Evolutionary conservation across 192 early-diverging fungal species (phyloP).

Genomic region (Backusella luteola): DNA sequence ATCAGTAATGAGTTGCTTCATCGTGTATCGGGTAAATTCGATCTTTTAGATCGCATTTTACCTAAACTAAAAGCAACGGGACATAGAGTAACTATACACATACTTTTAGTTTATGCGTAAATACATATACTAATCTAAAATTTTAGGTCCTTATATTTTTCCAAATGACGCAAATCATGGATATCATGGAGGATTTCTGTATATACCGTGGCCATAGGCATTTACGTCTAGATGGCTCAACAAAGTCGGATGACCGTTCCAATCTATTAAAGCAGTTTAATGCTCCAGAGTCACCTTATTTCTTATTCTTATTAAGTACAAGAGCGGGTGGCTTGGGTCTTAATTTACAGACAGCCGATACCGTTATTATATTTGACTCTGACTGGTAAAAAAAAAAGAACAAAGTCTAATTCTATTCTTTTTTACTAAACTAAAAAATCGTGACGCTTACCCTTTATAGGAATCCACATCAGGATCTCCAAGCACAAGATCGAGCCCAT

Average conservation of each 20-base stretch:
- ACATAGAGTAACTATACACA: conserved; percentile 67
- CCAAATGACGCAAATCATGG: conserved; percentile 89
- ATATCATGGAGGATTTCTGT: conserved; percentile 94
- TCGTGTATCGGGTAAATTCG: conserved; percentile 92
- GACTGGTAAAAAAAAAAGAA: conserved; percentile 72
- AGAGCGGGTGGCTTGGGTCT: conserved; percentile 94
- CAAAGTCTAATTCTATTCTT: not conserved
- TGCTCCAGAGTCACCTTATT: conserved; percentile 68
- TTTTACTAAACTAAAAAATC: conserved; percentile 4
- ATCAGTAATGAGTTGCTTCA: conserved; percentile 73
- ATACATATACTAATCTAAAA: not conserved
- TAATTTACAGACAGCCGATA: conserved; percentile 94
- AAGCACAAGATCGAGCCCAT: conserved; percentile 98
- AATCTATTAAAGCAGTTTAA: conserved; percentile 81
- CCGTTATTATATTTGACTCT: conserved; percentile 95
- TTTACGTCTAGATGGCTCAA: conserved; percentile 88
- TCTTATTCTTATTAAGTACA: conserved; percentile 91
- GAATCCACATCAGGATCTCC: conserved; percentile 97
- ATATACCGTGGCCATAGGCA: conserved; percentile 64
- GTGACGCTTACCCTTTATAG: conserved; percentile 16
- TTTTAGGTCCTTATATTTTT: conserved; percentile 67
- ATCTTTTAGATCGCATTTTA: conserved; percentile 88
- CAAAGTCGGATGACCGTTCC: conserved; percentile 86
- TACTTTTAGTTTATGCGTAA: not conserved
- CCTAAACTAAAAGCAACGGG: conserved; percentile 77